Conservation (phyloP, 768 basidiomycete species). For the Pulveroboletus sp. region DNA sequence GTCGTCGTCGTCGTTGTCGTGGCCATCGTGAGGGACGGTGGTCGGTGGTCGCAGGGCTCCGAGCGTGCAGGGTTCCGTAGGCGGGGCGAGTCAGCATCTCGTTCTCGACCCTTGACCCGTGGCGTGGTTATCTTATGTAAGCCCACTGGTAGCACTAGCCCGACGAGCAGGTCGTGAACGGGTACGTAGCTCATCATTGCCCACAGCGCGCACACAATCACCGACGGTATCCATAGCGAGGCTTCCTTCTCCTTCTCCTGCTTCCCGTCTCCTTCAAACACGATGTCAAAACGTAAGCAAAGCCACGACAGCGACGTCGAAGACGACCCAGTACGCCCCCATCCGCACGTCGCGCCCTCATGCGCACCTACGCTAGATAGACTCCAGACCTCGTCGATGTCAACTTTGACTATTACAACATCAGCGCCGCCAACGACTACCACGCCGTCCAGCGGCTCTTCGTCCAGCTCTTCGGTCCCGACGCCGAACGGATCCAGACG, state of each 20-base stretch:
- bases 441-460: constrained; percentile 77
- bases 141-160: neutral
- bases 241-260: too few species aligned
- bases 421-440: constrained; percentile 77
- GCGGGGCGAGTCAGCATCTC: neutral
- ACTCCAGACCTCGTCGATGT: constrained; percentile 22
- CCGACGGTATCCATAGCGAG: too few species aligned
- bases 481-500: constrained; percentile 67
- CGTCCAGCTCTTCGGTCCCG: constrained; percentile 62
- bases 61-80: neutral
- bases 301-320: constrained; percentile 31
- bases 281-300: constrained; percentile 56
- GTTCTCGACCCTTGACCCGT: constrained; percentile 3
- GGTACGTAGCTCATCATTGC: too few species aligned
- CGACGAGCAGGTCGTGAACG: too few species aligned
- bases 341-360: neutral
- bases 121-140: constrained; percentile 14
- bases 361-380: constrained; percentile 9
- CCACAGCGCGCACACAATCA: too few species aligned
- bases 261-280: too few species aligned
- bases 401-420: constrained; percentile 87
- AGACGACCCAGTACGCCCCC: constrained; percentile 37
- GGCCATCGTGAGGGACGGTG: constrained; percentile 18
- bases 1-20: constrained; percentile 15
- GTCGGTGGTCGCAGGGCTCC: neutral